phyloP scores from a whole-genome alignment of 768 basidiomycete species.

The Rhizopogon vesiculosus region DNA sequence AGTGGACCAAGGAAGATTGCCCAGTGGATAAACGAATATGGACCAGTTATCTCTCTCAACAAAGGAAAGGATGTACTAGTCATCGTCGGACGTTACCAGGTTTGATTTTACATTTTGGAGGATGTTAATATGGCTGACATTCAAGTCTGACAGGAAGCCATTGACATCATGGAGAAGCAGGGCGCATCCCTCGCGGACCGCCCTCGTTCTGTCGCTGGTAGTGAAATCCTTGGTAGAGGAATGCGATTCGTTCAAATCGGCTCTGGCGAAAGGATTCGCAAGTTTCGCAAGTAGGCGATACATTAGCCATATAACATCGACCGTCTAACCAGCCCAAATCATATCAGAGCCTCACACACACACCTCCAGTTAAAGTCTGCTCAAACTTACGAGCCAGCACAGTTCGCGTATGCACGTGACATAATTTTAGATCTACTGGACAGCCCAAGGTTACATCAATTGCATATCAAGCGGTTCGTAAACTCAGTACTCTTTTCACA shows the following conservation, averaged over 20 bases:
- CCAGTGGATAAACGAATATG: conserved; percentile 7
- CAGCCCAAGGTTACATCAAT: conserved; percentile 17
- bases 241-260: conserved; percentile 52
- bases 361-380: conserved; percentile 49
- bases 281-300: conserved; percentile 42
- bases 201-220: conserved; percentile 47
- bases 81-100: conserved; percentile 7
- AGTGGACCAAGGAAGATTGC: conserved; percentile 1
- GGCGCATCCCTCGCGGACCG: conserved; percentile 47
- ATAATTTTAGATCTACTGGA: conserved; percentile 17
- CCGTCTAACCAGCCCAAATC: neutral
- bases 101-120: neutral
- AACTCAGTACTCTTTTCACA: conserved; percentile 8
- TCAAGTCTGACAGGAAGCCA: conserved; percentile 29
- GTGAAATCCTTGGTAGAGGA: conserved; percentile 53
- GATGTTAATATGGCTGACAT: conserved; percentile 13
- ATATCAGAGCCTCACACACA: conserved; percentile 43
- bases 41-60: conserved; percentile 4
- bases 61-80: conserved; percentile 2
- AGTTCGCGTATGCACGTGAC: conserved; percentile 32
- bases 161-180: conserved; percentile 57
- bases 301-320: neutral
- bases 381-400: conserved; percentile 38
- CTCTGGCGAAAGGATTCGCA: conserved; percentile 52
- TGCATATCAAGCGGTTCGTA: conserved; percentile 33